Conservation (phyloP, 1,284 basidiomycete genomes). For the Pterulicium gracile region DNA sequence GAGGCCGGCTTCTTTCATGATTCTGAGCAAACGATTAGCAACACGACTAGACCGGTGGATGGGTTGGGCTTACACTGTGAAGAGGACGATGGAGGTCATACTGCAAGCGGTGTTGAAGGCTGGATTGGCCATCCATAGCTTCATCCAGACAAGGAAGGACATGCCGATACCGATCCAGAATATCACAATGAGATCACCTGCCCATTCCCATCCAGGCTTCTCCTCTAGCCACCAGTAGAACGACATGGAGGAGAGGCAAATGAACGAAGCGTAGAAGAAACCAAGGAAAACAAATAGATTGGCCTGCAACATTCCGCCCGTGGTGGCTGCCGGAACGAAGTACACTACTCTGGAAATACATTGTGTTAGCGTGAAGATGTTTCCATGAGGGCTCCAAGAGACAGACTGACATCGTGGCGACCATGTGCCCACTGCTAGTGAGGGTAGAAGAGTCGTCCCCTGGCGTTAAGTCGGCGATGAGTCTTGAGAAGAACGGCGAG, state of each 20-base stretch:
- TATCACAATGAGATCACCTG: constrained; percentile 60
- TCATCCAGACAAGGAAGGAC: constrained; percentile 76
- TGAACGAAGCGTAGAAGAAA: constrained; percentile 59
- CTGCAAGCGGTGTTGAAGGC: constrained; percentile 92
- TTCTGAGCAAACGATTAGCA: constrained; percentile 12
- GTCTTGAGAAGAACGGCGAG: constrained; percentile 53
- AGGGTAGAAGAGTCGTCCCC: constrained; percentile 29
- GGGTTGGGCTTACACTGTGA: constrained; percentile 57
- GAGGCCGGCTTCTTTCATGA: constrained; percentile 86
- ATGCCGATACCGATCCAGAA: constrained; percentile 79
- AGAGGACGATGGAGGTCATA: constrained; percentile 83
- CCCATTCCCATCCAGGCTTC: constrained; percentile 55
- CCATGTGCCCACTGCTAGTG: constrained; percentile 77
- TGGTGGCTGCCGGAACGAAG: constrained; percentile 77
- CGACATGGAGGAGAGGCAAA: constrained; percentile 69
- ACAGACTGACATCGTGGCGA: constrained; percentile 69
- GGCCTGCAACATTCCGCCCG: constrained; percentile 87
- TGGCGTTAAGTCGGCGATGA: constrained; percentile 51
- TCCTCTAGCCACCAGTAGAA: constrained; percentile 73
- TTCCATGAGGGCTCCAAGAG: constrained; percentile 4
- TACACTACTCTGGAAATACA: constrained; percentile 53
- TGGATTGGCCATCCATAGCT: constrained; percentile 84
- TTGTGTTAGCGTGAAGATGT: constrained; percentile 4
- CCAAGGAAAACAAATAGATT: constrained; percentile 70
- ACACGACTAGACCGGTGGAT: background rate